phyloP scores from a whole-genome alignment of 2,329 filamentous ascomycete genomes.

The Penicillium fuscoglaucum region DNA sequence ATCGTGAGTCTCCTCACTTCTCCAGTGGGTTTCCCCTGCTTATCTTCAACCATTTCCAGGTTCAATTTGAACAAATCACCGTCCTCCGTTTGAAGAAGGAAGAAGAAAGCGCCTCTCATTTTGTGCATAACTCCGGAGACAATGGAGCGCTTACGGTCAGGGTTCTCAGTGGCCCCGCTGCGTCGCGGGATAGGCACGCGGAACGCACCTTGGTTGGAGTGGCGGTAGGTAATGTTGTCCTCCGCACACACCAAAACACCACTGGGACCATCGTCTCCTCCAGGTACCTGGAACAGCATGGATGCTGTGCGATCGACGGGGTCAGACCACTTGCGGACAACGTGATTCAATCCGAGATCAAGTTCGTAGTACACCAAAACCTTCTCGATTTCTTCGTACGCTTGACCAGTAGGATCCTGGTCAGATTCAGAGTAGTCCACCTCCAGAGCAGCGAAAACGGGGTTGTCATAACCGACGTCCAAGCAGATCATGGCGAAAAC shows the following conservation, averaged over 20 bases:
- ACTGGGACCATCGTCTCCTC: slow-evolving; percentile 88
- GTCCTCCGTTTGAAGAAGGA: slow-evolving; percentile 91
- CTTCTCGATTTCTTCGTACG: slow-evolving; percentile 79
- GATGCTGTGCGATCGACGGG: slow-evolving; percentile 86
- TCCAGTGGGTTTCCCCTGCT: slow-evolving; percentile 72
- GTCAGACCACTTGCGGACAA: slow-evolving; percentile 95
- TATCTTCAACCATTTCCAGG: slow-evolving; percentile 82
- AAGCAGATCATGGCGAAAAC: slow-evolving; percentile 85
- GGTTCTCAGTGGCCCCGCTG: slow-evolving; percentile 85
- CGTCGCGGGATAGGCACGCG: slow-evolving; percentile 85
- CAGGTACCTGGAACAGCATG: slow-evolving; percentile 91
- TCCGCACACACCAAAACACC: slow-evolving; percentile 93
- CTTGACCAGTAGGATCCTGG: slow-evolving; percentile 82
- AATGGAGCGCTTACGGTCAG: slow-evolving; percentile 82
- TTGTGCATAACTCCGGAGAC: slow-evolving; percentile 96
- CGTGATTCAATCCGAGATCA: slow-evolving; percentile 93
- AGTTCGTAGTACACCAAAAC: slow-evolving; percentile 96
- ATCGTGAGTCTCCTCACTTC: slow-evolving; percentile 84
- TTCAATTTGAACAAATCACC: slow-evolving; percentile 98
- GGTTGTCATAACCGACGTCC: slow-evolving; percentile 96
- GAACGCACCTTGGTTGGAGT: slow-evolving; percentile 89
- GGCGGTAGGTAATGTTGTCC: slow-evolving; percentile 94
- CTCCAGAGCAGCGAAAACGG: slow-evolving; percentile 92
- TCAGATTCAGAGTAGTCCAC: slow-evolving; percentile 90
- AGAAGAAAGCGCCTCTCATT: slow-evolving; percentile 95